Base-by-base conservation (phyloP, 805 yeast species). In the Ogataea paraovalis region DNA sequence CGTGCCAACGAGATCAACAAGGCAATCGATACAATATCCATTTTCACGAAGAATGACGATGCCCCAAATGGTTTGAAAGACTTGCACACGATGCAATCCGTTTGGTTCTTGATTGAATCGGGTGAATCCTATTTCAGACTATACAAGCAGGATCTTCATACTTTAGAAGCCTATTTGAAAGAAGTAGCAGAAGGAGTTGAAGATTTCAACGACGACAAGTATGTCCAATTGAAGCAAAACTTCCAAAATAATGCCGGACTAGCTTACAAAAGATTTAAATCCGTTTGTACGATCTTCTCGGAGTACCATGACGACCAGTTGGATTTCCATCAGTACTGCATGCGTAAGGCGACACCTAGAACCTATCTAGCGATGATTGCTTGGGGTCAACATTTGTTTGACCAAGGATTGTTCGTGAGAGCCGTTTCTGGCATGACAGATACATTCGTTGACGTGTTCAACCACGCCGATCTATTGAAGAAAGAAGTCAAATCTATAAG, bases 311-410 rank as follows among this genome's bases (percentile, higher is more conserved):
- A 79, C 52, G 99, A 94, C 62, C 97, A 94, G 70, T 76, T 85
- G 53, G 99, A 94, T 65, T 94, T 92, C 83, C 98, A 94, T 64
- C 83, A 87, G 41, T 94, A 88, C 65, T 86, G 96, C 62, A 79
- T 87, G 75, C 80, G 97, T 67, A 82, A 85, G 57, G 98, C 97
- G 20, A 88, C 97, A 6, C 83, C 92, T 22, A 78, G 96, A 53
- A 83, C 92, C 8, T 94, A 92, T 62, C 56, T 87, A 25, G 83
- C 82, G 18, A 79, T 87, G 78, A 55, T 91, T 43, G 66, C 72
- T 42, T 94, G 98, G 98, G 96, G 83, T 47, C 95, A 91, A 63
- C 63, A 69, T 19, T 64, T 94, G 41, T 90, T 74, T 62, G 62
- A 79, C 8, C 80, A 85, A 30, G 89, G 95, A 3, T 76, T 85